phyloP scores from a whole-genome alignment of 306 rosid species.

The Lupinus albus region DNA sequence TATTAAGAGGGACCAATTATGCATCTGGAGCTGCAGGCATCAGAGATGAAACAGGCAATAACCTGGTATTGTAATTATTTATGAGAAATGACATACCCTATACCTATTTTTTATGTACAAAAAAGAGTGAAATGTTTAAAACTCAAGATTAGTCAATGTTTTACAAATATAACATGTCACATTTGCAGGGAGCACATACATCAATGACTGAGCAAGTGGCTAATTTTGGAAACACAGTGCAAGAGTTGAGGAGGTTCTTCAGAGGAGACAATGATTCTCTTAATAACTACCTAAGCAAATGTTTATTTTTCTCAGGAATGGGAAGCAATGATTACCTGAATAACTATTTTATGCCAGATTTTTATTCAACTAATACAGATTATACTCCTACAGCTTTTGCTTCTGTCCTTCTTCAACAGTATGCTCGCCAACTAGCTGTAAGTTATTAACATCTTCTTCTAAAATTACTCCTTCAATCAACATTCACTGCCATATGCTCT shows the following conservation, averaged over 20 bases:
- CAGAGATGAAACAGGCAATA: constrained; percentile 80
- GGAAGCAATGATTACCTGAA: constrained; percentile 94
- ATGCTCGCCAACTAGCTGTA: constrained; percentile 65
- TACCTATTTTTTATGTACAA: too few species aligned
- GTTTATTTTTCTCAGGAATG: constrained; percentile 80
- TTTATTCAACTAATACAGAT: constrained; percentile 62
- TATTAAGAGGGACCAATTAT: constrained; percentile 77
- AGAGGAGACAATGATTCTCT: constrained; percentile 64
- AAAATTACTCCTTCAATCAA: background rate
- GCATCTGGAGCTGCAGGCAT: constrained; percentile 96
- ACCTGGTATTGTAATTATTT: constrained; percentile 55
- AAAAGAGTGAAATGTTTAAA: too few species aligned
- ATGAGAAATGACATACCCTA: too few species aligned
- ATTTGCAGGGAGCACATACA: constrained; percentile 78
- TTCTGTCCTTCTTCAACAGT: constrained; percentile 65
- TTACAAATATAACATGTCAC: too few species aligned
- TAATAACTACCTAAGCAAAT: constrained; percentile 59
- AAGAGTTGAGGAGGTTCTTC: constrained; percentile 60
- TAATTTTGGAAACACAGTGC: constrained; percentile 64
- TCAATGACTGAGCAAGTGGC: constrained; percentile 73
- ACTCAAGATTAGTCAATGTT: too few species aligned
- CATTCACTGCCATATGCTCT: background rate
- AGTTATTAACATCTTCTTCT: constrained; percentile 30
- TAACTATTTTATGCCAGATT: constrained; percentile 85
- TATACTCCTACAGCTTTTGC: constrained; percentile 64